Conservation (phyloP, 2,329 filamentous ascomycete species). For the Diaporthe velutina region DNA sequence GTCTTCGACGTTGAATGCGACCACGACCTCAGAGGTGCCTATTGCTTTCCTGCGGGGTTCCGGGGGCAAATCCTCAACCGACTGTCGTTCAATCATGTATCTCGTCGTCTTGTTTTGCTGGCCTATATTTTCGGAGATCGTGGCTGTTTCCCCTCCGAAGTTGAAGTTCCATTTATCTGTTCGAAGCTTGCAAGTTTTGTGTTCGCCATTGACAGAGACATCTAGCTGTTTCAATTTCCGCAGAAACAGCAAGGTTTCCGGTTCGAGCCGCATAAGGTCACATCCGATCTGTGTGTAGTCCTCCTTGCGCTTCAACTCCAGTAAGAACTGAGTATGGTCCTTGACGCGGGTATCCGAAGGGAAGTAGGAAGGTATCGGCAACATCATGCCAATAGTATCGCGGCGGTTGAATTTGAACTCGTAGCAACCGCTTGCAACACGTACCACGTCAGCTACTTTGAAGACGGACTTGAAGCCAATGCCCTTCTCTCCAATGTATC, state of each 20-base stretch:
- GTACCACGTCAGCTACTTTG: constrained; percentile 49
- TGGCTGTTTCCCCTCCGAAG: neutral
- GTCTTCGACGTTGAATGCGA: constrained; percentile 59
- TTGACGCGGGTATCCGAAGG: neutral
- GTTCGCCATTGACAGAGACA: neutral
- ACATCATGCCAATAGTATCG: constrained; percentile 50
- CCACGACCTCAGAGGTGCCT: constrained; percentile 51
- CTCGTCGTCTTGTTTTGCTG: neutral
- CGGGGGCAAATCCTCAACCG: neutral
- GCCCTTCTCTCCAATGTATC: constrained; percentile 53
- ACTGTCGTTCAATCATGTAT: neutral
- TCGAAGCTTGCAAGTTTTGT: neutral
- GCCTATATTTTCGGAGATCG: constrained; percentile 25
- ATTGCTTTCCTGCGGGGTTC: constrained; percentile 33
- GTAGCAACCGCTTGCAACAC: constrained; percentile 41
- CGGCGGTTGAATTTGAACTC: constrained; percentile 49
- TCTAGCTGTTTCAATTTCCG: neutral
- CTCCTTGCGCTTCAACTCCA: constrained; percentile 13
- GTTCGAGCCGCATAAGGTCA: neutral
- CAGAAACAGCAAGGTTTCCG: neutral
- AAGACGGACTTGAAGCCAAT: constrained; percentile 55
- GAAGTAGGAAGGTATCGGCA: constrained; percentile 42
- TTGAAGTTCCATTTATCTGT: neutral
- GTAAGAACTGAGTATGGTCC: constrained; percentile 34
- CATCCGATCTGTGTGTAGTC: neutral